Conservation (phyloP, 2,329 filamentous ascomycete species). For the Ceratocystis albifundus region DNA sequence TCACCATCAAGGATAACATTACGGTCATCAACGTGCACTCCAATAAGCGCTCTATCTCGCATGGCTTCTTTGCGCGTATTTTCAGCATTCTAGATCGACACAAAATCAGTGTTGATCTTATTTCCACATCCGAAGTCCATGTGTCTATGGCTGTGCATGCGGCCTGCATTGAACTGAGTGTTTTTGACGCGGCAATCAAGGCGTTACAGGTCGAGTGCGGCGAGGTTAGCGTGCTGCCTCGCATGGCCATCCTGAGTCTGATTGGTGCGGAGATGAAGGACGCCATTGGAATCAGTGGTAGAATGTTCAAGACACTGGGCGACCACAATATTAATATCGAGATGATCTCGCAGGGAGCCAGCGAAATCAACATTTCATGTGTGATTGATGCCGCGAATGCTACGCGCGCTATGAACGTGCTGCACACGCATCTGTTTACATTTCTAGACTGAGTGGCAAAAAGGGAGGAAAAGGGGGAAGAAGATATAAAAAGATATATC, state of each 20-base stretch:
- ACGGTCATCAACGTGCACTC: slow-evolving; percentile 96
- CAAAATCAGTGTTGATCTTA: slow-evolving; percentile 84
- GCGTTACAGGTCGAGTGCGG: slow-evolving; percentile 65
- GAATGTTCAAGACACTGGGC: slow-evolving; percentile 89
- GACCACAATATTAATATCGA: slow-evolving; percentile 94
- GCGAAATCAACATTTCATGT: slow-evolving; percentile 98
- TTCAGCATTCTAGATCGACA: slow-evolving; percentile 83
- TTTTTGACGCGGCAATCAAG: slow-evolving; percentile 54
- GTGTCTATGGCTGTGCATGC: slow-evolving; percentile 94
- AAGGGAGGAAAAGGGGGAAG: background rate
- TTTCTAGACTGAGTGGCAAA: slow-evolving; percentile 57
- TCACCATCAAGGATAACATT: slow-evolving; percentile 96
- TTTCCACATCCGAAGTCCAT: slow-evolving; percentile 92
- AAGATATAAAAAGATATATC: background rate
- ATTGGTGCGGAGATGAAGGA: slow-evolving; percentile 96
- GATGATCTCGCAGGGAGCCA: slow-evolving; percentile 98
- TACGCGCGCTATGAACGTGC: slow-evolving; percentile 84
- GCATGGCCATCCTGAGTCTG: slow-evolving; percentile 92
- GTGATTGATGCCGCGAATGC: slow-evolving; percentile 89
- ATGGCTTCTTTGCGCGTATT: slow-evolving; percentile 89
- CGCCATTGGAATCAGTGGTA: slow-evolving; percentile 85
- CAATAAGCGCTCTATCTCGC: slow-evolving; percentile 90
- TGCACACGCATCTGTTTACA: slow-evolving; percentile 94
- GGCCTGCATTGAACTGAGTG: slow-evolving; percentile 51
- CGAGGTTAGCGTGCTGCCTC: slow-evolving; percentile 75